These are phyloP conservation scores for Cladobotryum mycophilum DNA, from an alignment of 2,329 filamentous ascomycete genomes.

Conservation along the genomic window DNA sequence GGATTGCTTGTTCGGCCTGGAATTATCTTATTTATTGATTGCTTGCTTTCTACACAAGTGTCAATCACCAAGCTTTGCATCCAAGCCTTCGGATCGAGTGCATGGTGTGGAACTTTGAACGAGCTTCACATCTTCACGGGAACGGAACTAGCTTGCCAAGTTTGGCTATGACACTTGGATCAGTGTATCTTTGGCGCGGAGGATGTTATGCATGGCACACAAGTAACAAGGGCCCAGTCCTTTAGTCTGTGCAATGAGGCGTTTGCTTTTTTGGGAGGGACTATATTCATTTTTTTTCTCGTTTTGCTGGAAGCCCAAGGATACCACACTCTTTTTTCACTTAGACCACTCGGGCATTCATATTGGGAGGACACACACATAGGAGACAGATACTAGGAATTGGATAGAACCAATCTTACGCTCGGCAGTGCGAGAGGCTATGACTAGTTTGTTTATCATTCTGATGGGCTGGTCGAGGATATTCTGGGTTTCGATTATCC, in stretches of 20 bases:
- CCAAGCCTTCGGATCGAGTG: not conserved
- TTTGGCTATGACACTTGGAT: slow-evolving; percentile 1
- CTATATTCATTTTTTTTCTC: not conserved
- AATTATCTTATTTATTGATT: slow-evolving; percentile 11
- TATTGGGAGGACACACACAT: not conserved
- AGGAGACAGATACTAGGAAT: not conserved
- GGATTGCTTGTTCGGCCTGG: slow-evolving; percentile 14
- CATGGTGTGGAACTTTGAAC: not conserved
- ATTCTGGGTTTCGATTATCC: no score
- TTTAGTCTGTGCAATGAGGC: slow-evolving; percentile 10
- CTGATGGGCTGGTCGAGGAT: no score
- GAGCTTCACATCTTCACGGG: not conserved
- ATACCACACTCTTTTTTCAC: not conserved
- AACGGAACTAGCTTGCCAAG: not conserved
- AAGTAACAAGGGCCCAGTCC: slow-evolving; percentile 8
- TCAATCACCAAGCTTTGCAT: not conserved
- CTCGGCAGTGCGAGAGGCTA: no score
- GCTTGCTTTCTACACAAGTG: not conserved
- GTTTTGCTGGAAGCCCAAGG: no score
- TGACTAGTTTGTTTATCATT: no score
- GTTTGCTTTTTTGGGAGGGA: slow-evolving; percentile 3
- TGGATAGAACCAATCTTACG: not conserved
- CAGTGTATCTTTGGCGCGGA: slow-evolving; percentile 5
- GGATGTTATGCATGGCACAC: slow-evolving; percentile 11
- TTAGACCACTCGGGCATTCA: not conserved